Conservation (phyloP, 192 early-diverging fungal species). For the Polychytrium aggregatum region DNA sequence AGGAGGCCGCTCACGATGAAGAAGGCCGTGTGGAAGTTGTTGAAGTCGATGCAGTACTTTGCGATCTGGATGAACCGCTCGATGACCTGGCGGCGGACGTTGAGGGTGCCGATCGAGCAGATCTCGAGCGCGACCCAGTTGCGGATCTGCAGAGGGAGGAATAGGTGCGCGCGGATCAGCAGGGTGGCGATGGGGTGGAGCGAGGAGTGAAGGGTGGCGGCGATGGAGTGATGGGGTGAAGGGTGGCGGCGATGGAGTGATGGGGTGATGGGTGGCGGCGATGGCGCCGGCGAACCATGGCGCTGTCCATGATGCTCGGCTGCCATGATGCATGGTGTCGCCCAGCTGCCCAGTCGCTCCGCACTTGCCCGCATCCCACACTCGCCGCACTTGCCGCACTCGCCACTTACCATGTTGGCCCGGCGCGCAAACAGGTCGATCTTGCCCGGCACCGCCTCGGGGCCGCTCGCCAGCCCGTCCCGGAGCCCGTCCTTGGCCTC, state of each 20-base stretch:
- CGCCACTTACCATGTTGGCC: conserved; percentile 44
- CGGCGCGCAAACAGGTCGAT: conserved; percentile 46
- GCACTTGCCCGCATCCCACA: no score
- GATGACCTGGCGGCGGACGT: conserved; percentile 32
- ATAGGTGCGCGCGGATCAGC: no score
- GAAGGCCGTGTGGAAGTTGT: conserved; percentile 60
- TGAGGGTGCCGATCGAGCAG: conserved; percentile 23
- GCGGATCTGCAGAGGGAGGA: no score
- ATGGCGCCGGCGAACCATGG: no score
- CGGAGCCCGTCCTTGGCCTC: background rate
- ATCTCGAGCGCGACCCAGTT: conserved; percentile 53
- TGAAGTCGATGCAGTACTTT: conserved; percentile 11
- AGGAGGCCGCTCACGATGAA: conserved; percentile 50
- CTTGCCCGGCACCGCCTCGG: conserved; percentile 2
- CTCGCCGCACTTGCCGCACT: no score
- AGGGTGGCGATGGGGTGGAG: no score
- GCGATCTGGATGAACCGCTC: conserved; percentile 51
- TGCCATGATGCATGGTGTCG: conserved; percentile 12
- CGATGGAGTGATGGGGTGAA: no score
- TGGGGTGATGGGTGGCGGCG: no score
- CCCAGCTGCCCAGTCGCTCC: no score
- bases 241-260: no score
- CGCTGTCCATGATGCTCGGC: no score
- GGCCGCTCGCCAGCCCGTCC: background rate
- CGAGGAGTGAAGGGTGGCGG: no score